Base-by-base conservation (phyloP, 208 protist genomes). In the Naegleria fowleri region DNA sequence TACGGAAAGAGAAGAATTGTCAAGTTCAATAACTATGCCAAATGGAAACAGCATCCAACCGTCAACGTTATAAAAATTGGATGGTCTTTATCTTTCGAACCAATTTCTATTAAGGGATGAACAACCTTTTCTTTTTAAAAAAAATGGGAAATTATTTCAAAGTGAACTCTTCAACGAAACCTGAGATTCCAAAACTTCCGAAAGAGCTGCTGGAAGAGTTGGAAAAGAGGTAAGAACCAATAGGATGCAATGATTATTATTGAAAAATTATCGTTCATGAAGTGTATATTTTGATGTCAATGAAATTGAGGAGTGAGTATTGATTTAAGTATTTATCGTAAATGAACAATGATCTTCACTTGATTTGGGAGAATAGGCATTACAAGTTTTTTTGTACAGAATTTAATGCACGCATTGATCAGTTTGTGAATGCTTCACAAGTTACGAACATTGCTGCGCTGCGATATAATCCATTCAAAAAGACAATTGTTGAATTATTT, bases 401-500 rank as follows among this genome's bases (percentile, higher is more conserved):
- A 19, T 67, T 67, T 67, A 15, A 67, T 67, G 55, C 67, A 36
- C 19, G 29, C 5, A 36, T 29, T 9, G 67, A 79, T 79, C 29
- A 29, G n/a, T 79, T 36, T 79, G 67, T 79, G 6, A 79, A 36
- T 79, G 9, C 25, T 11, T 25, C 67, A 36, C 67, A 79, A 36
- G 67, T 79, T 11, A 36, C 25, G 6, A 79, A 79, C 25, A 79
- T 79, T 33, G n/a, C 16, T 11, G 67, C 67, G 1, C 83, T 86
- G 3, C 13, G 16, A n/a, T 43, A 29, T 86, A 88, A 88, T 39
- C 85, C 85, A 5, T 88, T 88, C n/a, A 58, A 51, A 15, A 39
- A 88, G 9, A 88, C 7, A 0, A 58, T 88, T 36, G 39, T 48
- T 25, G 41, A 88, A 88, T 58, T 88, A 58, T 88, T 88, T 88